These are phyloP conservation scores for Manihot esculenta DNA, from an alignment of 441 rosid species.

Conservation along the genomic window DNA sequence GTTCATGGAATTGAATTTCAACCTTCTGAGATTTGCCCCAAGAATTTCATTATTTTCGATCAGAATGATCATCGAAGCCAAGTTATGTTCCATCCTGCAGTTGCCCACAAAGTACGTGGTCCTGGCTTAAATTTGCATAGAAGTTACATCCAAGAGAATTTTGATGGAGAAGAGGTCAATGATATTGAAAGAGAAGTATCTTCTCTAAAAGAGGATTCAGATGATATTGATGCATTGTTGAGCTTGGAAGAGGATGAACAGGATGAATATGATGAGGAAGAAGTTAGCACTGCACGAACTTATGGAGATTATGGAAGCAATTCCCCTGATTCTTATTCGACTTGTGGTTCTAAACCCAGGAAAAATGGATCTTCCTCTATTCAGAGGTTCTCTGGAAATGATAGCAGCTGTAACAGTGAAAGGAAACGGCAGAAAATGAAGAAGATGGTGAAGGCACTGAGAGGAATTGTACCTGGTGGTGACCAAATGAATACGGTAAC, in stretches of 20 bases:
- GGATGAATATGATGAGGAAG: conserved; percentile 63
- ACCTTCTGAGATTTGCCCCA: conserved; percentile 72
- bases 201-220: conserved; percentile 69
- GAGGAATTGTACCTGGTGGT: conserved; percentile 75
- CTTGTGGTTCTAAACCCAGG: conserved; percentile 38
- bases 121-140: conserved; percentile 41
- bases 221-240: conserved; percentile 82
- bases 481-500: conserved; percentile 67
- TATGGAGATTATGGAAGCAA: conserved; percentile 43
- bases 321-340: conserved; percentile 60
- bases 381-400: conserved; percentile 38
- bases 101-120: conserved; percentile 52
- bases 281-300: conserved; percentile 71
- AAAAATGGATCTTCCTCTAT: conserved; percentile 37
- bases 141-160: conserved; percentile 38
- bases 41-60: conserved; percentile 70
- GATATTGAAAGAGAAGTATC: conserved; percentile 43
- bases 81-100: conserved; percentile 74
- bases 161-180: conserved; percentile 32
- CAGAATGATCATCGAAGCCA: conserved; percentile 66
- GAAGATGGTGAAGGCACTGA: conserved; percentile 77
- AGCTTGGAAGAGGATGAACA: conserved; percentile 62
- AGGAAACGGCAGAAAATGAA: conserved; percentile 64
- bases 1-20: conserved; percentile 68
- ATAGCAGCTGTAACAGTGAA: conserved; percentile 42